Evolutionary conservation across 2,329 filamentous ascomycete species (phyloP).

Genomic region (Phaeosphaeriaceae sp.): DNA sequence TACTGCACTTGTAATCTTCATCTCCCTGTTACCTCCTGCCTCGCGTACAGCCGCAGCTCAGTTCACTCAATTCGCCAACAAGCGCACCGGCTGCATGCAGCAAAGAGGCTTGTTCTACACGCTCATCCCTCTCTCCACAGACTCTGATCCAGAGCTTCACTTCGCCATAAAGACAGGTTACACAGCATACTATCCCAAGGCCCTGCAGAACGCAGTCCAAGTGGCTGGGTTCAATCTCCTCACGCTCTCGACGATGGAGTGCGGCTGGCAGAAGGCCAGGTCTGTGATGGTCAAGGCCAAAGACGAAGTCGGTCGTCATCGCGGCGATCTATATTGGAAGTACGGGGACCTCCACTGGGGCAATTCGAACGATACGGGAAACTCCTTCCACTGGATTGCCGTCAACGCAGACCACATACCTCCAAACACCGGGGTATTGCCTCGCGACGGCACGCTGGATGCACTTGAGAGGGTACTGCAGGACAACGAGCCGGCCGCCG

Average conservation of each 20-base stretch:
- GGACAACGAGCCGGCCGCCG: constrained; percentile 9
- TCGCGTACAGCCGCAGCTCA: not conserved
- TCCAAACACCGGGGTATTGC: not conserved
- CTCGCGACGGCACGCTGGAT: constrained; percentile 4
- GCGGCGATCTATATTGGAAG: constrained; percentile 18
- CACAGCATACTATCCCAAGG: constrained; percentile 7
- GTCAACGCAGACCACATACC: not conserved
- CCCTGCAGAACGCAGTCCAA: constrained; percentile 6
- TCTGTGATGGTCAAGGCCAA: constrained; percentile 1
- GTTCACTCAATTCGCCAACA: not conserved
- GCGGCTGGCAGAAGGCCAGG: constrained; percentile 13
- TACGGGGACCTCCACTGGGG: constrained; percentile 1
- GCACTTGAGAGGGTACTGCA: constrained; percentile 2
- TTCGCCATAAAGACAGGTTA: constrained; percentile 13
- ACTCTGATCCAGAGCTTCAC: not conserved
- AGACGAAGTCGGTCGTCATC: constrained; percentile 1
- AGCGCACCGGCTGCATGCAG: not conserved
- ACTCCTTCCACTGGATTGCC: not conserved
- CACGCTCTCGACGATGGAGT: not conserved
- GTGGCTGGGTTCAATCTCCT: not conserved
- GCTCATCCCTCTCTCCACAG: not conserved
- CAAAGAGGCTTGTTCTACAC: not conserved
- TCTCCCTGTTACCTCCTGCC: no score
- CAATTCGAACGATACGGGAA: not conserved
- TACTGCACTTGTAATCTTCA: no score